Conservation (phyloP, 2,329 filamentous ascomycete species). For the Fonsecaea multimorphosa region DNA sequence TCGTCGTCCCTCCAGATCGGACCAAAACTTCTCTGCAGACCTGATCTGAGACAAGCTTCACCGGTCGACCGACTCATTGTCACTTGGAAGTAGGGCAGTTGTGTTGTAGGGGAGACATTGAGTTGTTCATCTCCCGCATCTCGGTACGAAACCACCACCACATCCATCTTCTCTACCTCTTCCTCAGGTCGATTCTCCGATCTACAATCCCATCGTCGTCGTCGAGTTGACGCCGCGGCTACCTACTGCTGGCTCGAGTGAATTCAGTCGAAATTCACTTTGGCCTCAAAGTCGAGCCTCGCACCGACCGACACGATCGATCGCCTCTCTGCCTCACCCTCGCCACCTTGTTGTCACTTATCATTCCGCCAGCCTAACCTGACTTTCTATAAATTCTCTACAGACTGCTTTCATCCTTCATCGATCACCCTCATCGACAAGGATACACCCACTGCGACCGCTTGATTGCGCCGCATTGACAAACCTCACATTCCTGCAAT, state of each 20-base stretch:
- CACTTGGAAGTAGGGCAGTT: conserved; percentile 34
- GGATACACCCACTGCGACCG: conserved; percentile 34
- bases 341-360: conserved; percentile 10
- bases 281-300: conserved; percentile 23
- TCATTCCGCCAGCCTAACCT: conserved; percentile 23
- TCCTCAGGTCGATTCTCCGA: conserved; percentile 18
- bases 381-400: conserved; percentile 11
- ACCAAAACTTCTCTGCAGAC: background rate
- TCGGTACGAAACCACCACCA: conserved; percentile 54
- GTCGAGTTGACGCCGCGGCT: conserved; percentile 29
- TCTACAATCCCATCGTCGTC: conserved; percentile 19
- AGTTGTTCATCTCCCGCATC: conserved; percentile 91
- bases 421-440: conserved; percentile 34
- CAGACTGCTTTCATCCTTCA: conserved; percentile 42
- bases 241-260: conserved; percentile 23
- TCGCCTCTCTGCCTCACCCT: conserved; percentile 23
- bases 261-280: conserved; percentile 24
- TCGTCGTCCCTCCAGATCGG: conserved; percentile 21
- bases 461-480: conserved; percentile 43
- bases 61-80: conserved; percentile 17
- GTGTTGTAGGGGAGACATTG: conserved; percentile 84
- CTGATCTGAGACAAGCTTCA: conserved; percentile 24
- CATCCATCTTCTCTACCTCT: conserved; percentile 27
- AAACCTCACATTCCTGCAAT: conserved; percentile 44
- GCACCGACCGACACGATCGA: conserved; percentile 13